Base-by-base conservation (phyloP, 257 asterid genomes). In the Gentiana macrophylla region DNA sequence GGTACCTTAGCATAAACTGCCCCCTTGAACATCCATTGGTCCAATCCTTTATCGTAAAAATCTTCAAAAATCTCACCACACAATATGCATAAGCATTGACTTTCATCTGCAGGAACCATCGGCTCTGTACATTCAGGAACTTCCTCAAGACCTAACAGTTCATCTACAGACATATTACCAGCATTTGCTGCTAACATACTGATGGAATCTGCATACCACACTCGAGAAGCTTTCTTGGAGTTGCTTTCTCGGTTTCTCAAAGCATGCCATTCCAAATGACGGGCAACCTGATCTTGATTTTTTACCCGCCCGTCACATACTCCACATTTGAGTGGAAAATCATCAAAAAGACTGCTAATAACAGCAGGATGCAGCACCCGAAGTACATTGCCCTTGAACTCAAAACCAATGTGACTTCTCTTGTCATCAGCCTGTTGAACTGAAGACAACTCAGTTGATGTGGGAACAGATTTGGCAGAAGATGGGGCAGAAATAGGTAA, bases 61-160 rank as follows among this genome's bases (percentile, higher is more conserved):
- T 88, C 97, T 57, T 79, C 91, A 77, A 88, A 88, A 73, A 85
- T 48, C 74, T 88, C 91, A 24, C 95, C 94, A 38, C 97, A 88
- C 74, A 88, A 67, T 68, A 85, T 62, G 66, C 97, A 88, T 8
- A 86, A 79, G 63, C 95, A 85, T 50, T 79, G 94, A 73, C 69
- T 78, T 71, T 84, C 95, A 74, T 88, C 97, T 24, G 95, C 95
- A 35, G 86, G 94, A 74, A 85, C 94, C 89, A 83, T 72, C 35
- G 59, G 72, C 63, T 69, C 82, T 32, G 49, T 62, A 63, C 66
- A 67, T 60, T 75, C 88, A 32, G 55, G 51, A 52, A 60, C 61
- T 67, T 67, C 70, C 50, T 54, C 63, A 7, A 72, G 72, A 65
- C 62, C 72, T 1, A 53, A 56, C 56, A 75, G 64, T 63, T 73